Evolutionary conservation across 2,329 filamentous ascomycete species (phyloP).

Genomic region (Phaeomoniella chlamydospora): DNA sequence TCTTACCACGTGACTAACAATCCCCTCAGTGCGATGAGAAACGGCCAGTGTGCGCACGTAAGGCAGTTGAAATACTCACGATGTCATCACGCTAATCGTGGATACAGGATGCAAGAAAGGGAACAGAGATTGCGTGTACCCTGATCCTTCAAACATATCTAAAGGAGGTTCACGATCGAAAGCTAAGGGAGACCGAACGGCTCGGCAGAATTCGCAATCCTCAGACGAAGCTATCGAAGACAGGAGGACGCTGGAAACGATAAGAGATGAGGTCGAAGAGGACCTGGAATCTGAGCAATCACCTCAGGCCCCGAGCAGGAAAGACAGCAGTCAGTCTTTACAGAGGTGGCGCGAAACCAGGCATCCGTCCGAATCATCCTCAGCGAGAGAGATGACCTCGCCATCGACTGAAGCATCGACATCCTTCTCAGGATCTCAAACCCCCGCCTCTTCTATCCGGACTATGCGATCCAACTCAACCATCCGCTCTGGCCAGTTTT

Average conservation of each 20-base stretch:
- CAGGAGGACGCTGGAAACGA: slow-evolving; percentile 2
- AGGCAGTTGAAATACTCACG: slow-evolving; percentile 22
- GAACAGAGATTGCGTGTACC: slow-evolving; percentile 79
- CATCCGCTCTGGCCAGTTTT: slow-evolving; percentile 2
- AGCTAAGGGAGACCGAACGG: slow-evolving; percentile 2
- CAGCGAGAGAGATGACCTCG: slow-evolving; percentile 15
- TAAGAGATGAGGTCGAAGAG: slow-evolving; percentile 1
- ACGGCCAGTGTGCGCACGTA: slow-evolving; percentile 66
- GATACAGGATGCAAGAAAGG: slow-evolving; percentile 72
- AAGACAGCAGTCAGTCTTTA: slow-evolving; percentile 10
- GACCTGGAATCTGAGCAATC: slow-evolving; percentile 1
- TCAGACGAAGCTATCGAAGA: slow-evolving; percentile 11
- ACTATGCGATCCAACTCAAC: slow-evolving; percentile 5
- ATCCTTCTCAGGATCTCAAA: slow-evolving; percentile 17
- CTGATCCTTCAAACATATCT: slow-evolving; percentile 47
- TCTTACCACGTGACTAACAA: slow-evolving; percentile 1
- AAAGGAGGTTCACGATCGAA: slow-evolving; percentile 13
- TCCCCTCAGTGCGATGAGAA: slow-evolving; percentile 67
- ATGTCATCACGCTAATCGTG: slow-evolving; percentile 4
- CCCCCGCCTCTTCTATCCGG: slow-evolving; percentile 11
- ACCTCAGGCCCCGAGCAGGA: slow-evolving; percentile 4
- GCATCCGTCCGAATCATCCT: slow-evolving; percentile 9
- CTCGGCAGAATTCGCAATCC: background rate
- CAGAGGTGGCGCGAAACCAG: slow-evolving; percentile 13
- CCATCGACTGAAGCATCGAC: slow-evolving; percentile 32